Base-by-base conservation (phyloP, 768 basidiomycete genomes). In the Phylloporus rhodoxanthus region DNA sequence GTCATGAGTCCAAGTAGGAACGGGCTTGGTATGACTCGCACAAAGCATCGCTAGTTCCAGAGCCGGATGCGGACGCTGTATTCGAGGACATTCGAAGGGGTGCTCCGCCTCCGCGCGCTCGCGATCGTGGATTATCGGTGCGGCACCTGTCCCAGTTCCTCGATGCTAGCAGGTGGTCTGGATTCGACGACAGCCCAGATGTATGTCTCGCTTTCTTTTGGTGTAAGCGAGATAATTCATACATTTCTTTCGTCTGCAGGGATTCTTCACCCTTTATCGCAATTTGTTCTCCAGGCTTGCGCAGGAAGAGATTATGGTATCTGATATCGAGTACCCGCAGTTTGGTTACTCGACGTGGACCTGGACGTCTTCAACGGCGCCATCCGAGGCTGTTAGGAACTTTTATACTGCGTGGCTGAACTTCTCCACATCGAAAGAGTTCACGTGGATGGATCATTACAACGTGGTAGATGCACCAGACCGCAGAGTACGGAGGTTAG, bases 21-120 rank as follows among this genome's bases (percentile, higher is more conserved):
- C 77, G 96, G 58, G 93, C 96, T 38, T 99, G 93, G 90, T 99
- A 99, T 68, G 96, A 99, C 68, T 83, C 83, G 5, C 95, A 98
- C 66, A 83, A 85, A 50, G 82, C 86, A 25, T 86, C 87, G 21
- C 75, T 92, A 7, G 72, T 75, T 15, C 87, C 87, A 3, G 87
- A 88, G 59, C 81, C 90, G 36, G 94, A 94, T 65, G 88, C 87
- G 38, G 82, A 86, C 38, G 79, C 76, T 3, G 84, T 95, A 14
- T 89, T 91, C 58, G 85, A 96, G 53, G 87, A 92, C 59, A 85
- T 97, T 48, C 79, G 81, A 44, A 78, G 71, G 50, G 94, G 94
- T 14, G 68, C 70, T 7, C 75, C 76, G 34, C 77, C 79, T 28
- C 74, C 79, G 17, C 72, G 73, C 55, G 64, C 73, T 51, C 61